A percentile compares a stretch with the other conserved stretches of the same genome.
These are phyloP conservation scores for Aspergillus sp. DNA, from an alignment of 2,329 filamentous ascomycete genomes.

Conservation along the genomic window DNA sequence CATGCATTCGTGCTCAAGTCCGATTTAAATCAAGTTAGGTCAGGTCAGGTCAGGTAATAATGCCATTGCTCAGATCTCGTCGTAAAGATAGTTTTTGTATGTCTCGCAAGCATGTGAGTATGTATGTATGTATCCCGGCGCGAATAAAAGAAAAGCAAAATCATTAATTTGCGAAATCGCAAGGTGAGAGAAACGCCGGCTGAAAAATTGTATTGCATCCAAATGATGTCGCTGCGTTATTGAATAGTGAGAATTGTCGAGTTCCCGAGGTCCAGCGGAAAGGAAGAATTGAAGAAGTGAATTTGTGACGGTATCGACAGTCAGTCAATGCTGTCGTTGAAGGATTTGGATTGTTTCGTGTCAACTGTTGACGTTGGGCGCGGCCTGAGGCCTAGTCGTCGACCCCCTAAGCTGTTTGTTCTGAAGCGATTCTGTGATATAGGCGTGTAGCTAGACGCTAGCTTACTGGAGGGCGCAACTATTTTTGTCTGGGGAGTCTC, in stretches of 20 bases:
- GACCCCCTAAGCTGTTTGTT: conserved; percentile 38
- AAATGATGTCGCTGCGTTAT: conserved; percentile 25
- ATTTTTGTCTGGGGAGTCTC: conserved; percentile 33
- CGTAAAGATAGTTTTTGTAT: conserved; percentile 3
- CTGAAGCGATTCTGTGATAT: conserved; percentile 38
- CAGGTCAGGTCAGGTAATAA: background rate
- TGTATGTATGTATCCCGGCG: background rate
- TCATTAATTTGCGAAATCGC: background rate
- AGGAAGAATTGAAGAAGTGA: background rate
- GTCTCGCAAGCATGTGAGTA: background rate
- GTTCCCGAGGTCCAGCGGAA: conserved; percentile 8
- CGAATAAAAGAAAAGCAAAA: background rate
- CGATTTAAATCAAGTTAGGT: background rate
- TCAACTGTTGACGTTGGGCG: conserved; percentile 28
- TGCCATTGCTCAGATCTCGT: conserved; percentile 9
- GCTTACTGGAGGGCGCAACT: conserved; percentile 33
- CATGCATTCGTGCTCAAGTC: conserved; percentile 4
- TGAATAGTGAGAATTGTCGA: conserved; percentile 13
- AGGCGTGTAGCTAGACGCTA: conserved; percentile 38
- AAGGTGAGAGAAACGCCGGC: conserved; percentile 19
- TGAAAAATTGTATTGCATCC: conserved; percentile 15
- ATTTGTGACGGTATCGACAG: conserved; percentile 4
- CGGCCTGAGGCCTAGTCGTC: conserved; percentile 34
- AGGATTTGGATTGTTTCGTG: conserved; percentile 24
- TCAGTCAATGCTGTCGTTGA: conserved; percentile 35